Percentiles rank a stretch among this genome's conserved stretches.
Conservation (phyloP, 352 stramenopile species). For the Pythium chondricola region DNA sequence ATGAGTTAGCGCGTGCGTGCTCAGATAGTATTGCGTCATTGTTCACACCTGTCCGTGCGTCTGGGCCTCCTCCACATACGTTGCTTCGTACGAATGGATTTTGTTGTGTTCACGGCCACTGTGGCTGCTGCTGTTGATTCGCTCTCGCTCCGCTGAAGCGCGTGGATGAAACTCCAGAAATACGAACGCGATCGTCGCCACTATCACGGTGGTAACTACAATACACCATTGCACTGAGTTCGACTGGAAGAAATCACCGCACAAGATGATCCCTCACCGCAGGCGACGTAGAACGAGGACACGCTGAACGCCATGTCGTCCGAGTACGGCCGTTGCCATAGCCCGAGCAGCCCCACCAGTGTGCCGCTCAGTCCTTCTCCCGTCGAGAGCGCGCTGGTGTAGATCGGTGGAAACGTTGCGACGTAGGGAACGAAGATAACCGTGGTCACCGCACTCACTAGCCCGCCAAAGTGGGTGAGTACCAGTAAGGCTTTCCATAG, state of each 20-base stretch:
- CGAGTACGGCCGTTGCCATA: slow-evolving; percentile 51
- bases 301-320: slow-evolving; percentile 42
- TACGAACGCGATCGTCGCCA: slow-evolving; percentile 41
- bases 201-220: slow-evolving; percentile 36
- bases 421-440: slow-evolving; percentile 72
- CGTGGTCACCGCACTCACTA: slow-evolving; percentile 60
- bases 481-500: slow-evolving; percentile 45
- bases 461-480: slow-evolving; percentile 52
- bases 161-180: slow-evolving; percentile 43
- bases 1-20: neutral
- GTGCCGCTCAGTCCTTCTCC: slow-evolving; percentile 60
- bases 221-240: neutral
- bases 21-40: neutral
- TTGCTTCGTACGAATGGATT: slow-evolving; percentile 16
- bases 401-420: slow-evolving; percentile 49
- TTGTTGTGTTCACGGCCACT: slow-evolving; percentile 1
- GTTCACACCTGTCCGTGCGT: neutral
- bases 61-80: slow-evolving; percentile 10
- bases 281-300: slow-evolving; percentile 42
- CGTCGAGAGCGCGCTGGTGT: slow-evolving; percentile 54
- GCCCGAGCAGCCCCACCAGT: slow-evolving; percentile 42
- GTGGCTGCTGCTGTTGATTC: slow-evolving; percentile 1
- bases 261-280: slow-evolving; percentile 23
- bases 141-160: slow-evolving; percentile 1
- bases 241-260: neutral